phyloP scores from a whole-genome alignment of 306 rosid genomes.

The Dryas drummondii region DNA sequence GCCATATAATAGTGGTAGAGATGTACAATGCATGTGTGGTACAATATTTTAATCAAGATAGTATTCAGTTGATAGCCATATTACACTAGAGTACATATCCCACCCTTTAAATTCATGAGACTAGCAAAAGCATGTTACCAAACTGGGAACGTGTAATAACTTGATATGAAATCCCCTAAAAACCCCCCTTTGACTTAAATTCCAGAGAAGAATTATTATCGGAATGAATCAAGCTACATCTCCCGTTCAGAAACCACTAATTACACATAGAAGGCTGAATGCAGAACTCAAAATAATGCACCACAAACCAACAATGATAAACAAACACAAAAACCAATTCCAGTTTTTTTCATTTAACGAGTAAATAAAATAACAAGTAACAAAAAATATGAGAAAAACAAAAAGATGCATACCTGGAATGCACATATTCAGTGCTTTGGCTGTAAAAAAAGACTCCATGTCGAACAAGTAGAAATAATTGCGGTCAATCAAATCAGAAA shows the following conservation, averaged over 20 bases:
- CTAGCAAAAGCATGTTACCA: background rate
- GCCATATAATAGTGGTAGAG: background rate
- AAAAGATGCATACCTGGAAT: conserved; percentile 67
- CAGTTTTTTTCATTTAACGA: background rate
- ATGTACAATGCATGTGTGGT: background rate
- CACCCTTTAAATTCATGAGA: background rate
- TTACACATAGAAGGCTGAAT: background rate
- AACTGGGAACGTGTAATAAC: background rate
- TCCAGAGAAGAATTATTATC: background rate
- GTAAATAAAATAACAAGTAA: background rate
- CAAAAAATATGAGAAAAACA: background rate
- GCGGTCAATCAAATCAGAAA: conserved; percentile 91
- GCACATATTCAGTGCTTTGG: conserved; percentile 98
- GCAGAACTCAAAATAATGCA: background rate
- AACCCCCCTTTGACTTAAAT: background rate
- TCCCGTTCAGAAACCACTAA: background rate
- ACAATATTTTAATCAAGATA: background rate
- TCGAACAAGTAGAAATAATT: conserved; percentile 97
- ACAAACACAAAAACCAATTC: background rate
- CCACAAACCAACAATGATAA: background rate
- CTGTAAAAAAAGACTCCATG: conserved; percentile 99
- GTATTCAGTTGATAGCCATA: background rate
- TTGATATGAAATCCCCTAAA: background rate
- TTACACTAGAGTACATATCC: background rate
- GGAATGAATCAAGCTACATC: background rate